phyloP scores from a whole-genome alignment of 2,329 filamentous ascomycete genomes.

The Cladorrhinum sp. region DNA sequence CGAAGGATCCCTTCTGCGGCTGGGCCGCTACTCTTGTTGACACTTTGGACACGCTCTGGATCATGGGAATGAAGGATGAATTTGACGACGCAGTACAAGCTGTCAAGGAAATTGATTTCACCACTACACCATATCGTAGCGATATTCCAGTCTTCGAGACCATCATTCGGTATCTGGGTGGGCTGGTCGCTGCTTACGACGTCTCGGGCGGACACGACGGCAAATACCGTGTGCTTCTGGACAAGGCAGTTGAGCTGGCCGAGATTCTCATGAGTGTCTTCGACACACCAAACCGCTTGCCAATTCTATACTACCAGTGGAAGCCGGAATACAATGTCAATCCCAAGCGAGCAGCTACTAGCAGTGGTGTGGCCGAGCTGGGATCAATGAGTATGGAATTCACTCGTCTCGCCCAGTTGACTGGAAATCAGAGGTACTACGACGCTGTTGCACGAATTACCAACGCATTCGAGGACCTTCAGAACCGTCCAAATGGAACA shows the following conservation, averaged over 20 bases:
- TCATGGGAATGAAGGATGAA: slow-evolving; percentile 74
- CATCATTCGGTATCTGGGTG: slow-evolving; percentile 86
- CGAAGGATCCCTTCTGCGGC: slow-evolving; percentile 80
- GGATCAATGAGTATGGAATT: slow-evolving; percentile 85
- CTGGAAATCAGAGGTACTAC: slow-evolving; percentile 77
- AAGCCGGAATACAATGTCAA: slow-evolving; percentile 61
- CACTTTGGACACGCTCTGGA: slow-evolving; percentile 78
- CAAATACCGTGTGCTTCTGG: slow-evolving; percentile 63
- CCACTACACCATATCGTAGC: slow-evolving; percentile 55
- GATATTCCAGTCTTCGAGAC: slow-evolving; percentile 92
- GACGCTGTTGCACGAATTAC: slow-evolving; percentile 86
- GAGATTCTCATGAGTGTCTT: slow-evolving; percentile 80
- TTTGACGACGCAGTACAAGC: slow-evolving; percentile 74
- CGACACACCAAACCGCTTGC: slow-evolving; percentile 93
- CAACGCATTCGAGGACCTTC: slow-evolving; percentile 71
- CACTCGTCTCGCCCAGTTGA: slow-evolving; percentile 82
- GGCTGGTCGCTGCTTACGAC: slow-evolving; percentile 82
- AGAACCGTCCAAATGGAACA: slow-evolving; percentile 57
- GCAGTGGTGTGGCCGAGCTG: slow-evolving; percentile 65
- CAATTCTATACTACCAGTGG: slow-evolving; percentile 77
- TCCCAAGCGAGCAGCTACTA: slow-evolving; percentile 57
- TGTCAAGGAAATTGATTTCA: slow-evolving; percentile 78
- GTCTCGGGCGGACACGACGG: slow-evolving; percentile 62
- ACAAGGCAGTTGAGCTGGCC: slow-evolving; percentile 75
- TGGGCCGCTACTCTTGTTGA: slow-evolving; percentile 90